Base-by-base conservation (phyloP, 306 rosid genomes). In the Astragalus membranaceus region DNA sequence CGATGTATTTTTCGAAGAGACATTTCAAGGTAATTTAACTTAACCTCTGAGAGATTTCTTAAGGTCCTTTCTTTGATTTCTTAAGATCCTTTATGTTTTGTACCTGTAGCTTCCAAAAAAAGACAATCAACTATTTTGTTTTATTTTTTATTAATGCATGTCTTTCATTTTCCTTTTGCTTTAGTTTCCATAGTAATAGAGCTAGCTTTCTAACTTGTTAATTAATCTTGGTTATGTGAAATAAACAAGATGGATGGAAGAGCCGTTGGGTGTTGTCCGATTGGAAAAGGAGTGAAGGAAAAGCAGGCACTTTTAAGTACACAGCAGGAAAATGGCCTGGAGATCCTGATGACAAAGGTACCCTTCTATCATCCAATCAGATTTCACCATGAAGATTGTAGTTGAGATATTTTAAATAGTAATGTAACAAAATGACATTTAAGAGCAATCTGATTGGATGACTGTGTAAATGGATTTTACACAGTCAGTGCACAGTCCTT, bases 281-380 rank as follows among this genome's bases (percentile, higher is more conserved):
- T 75, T 89, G 96, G 96, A 89, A 89, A 78, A 89, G 92, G 74
- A 84, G 85, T 36, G 96, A 89, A 81, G 96, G 96, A 36, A 89
- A 89, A 67, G 89, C 96, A 0, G 96, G 92, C 20, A 86, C 88
- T 4, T 86, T 89, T 48, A 89, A 89, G 83, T 46, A 85, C 74
- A 89, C 96, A 0, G 88, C 92, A 33, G 92, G 96, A 50, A 89
- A 86, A 71, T 89, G 96, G 96, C 46, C 90, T 53, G 96, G 82
- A 12, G 96, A 89, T 70, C 92, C 88, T 53, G 90, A 89, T 73
- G 96, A 89, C 30, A 79, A 83, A 86, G 96, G 96, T 89, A 76
- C 50, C 12, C 62, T 9, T 26, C 2, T 26, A 26, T 26, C 30
- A 26, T 26, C 3, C 3, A 26, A 26, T 26, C 30, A 26, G 30